A percentile compares a stretch with the other conserved stretches of the same genome.
Evolutionary conservation across 805 yeast species (phyloP).

Genomic region (Candida taoyuanica): DNA sequence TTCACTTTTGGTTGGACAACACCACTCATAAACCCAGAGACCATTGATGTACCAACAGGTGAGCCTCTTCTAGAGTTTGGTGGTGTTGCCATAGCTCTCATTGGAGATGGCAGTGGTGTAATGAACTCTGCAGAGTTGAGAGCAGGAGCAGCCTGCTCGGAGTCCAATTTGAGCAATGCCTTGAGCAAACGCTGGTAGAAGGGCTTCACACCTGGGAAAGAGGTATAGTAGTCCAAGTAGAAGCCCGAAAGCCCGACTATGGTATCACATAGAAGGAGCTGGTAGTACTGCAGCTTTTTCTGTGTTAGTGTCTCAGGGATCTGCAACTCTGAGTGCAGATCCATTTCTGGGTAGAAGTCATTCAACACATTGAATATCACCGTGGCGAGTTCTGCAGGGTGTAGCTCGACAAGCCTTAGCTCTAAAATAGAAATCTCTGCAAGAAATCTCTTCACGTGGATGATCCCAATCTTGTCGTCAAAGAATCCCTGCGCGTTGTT

Average conservation of each 20-base stretch:
- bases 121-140: slow-evolving; percentile 10
- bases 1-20: slow-evolving; percentile 7
- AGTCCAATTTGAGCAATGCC: slow-evolving; percentile 11
- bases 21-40: slow-evolving; percentile 9
- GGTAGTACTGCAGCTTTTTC: slow-evolving; percentile 9
- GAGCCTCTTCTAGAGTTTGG: slow-evolving; percentile 28
- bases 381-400: slow-evolving; percentile 27
- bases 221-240: slow-evolving; percentile 12
- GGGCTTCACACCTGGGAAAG: slow-evolving; percentile 14
- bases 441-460: slow-evolving; percentile 45
- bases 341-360: slow-evolving; percentile 8
- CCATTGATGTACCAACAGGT: slow-evolving; percentile 19
- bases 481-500: slow-evolving; percentile 21
- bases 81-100: slow-evolving; percentile 21
- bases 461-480: slow-evolving; percentile 32
- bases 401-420: slow-evolving; percentile 38
- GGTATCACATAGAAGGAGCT: slow-evolving; percentile 10
- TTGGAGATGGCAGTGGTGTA: slow-evolving; percentile 16
- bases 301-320: slow-evolving; percentile 10
- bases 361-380: slow-evolving; percentile 20
- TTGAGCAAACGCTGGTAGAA: slow-evolving; percentile 17
- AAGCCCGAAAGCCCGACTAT: slow-evolving; percentile 11
- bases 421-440: slow-evolving; percentile 47
- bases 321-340: slow-evolving; percentile 15
- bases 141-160: slow-evolving; percentile 9